Evolutionary conservation across 140 eudicot species (phyloP).

Genomic region (Stevia rebaudiana): DNA sequence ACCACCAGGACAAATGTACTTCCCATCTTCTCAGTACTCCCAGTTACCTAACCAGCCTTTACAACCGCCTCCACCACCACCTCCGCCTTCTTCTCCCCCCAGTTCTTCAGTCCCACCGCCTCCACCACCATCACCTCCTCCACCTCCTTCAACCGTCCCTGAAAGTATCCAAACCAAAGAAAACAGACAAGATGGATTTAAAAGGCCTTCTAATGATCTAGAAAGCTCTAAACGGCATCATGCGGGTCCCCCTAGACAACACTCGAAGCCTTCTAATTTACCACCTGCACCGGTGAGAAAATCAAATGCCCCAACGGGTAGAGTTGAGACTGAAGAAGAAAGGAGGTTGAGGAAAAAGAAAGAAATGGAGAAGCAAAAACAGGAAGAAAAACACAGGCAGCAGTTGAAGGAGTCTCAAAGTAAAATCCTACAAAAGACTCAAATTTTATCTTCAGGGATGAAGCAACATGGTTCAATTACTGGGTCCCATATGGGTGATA

Average conservation of each 20-base stretch:
- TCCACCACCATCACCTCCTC: slow-evolving; percentile 44
- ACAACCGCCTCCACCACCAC: slow-evolving; percentile 63
- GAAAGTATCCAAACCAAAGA: slow-evolving; percentile 34
- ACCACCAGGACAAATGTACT: slow-evolving; percentile 51
- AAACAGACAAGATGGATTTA: slow-evolving; percentile 35
- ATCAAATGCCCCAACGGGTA: slow-evolving; percentile 42
- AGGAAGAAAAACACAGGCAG: slow-evolving; percentile 57
- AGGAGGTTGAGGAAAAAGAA: slow-evolving; percentile 68
- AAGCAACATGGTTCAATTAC: slow-evolving; percentile 65
- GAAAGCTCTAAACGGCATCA: slow-evolving; percentile 32
- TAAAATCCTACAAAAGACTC: slow-evolving; percentile 60
- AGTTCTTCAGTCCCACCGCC: slow-evolving; percentile 60
- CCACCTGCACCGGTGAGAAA: slow-evolving; percentile 45
- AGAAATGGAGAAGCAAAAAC: slow-evolving; percentile 72
- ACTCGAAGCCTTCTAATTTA: slow-evolving; percentile 42
- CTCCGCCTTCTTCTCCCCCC: slow-evolving; percentile 66
- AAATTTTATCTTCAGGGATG: slow-evolving; percentile 54
- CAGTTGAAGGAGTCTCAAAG: slow-evolving; percentile 69
- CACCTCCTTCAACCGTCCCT: slow-evolving; percentile 42
- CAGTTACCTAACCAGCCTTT: slow-evolving; percentile 52
- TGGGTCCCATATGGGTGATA: slow-evolving; percentile 87
- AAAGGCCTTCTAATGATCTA: slow-evolving; percentile 21
- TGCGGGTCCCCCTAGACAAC: slow-evolving; percentile 40
- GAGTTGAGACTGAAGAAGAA: slow-evolving; percentile 86
- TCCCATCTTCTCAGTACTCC: slow-evolving; percentile 60